phyloP scores from a whole-genome alignment of 306 rosid genomes.

The Cucurbita argyrosperma region DNA sequence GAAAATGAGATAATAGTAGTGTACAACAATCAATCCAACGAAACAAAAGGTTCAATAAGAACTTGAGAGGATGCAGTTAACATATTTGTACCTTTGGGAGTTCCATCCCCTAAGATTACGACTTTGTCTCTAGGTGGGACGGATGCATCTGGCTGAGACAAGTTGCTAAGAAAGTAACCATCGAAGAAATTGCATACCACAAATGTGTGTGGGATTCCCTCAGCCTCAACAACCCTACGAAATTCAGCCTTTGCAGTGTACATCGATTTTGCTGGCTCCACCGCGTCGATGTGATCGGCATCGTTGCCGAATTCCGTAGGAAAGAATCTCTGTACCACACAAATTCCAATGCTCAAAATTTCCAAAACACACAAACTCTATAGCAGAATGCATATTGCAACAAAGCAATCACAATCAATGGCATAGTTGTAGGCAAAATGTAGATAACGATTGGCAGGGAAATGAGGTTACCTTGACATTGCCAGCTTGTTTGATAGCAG shows the following conservation, averaged over 20 bases:
- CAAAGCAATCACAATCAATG: not conserved
- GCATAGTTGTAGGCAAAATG: not conserved
- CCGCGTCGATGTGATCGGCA: conserved; percentile 24
- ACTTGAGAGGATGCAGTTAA: not conserved
- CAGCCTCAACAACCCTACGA: conserved; percentile 21
- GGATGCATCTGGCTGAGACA: conserved; percentile 18
- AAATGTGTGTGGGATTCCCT: conserved; percentile 21
- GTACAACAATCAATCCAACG: not conserved
- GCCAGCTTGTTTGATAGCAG: conserved; percentile 26
- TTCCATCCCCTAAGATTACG: conserved; percentile 29
- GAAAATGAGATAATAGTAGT: not conserved
- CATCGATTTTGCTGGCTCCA: conserved; percentile 26
- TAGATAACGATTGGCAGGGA: not conserved
- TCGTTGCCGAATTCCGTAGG: conserved; percentile 33
- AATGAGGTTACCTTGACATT: conserved; percentile 17
- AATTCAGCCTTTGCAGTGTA: conserved; percentile 12
- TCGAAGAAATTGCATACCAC: conserved; percentile 25
- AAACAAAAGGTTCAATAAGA: not conserved
- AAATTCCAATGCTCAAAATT: not conserved
- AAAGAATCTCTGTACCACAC: conserved; percentile 16
- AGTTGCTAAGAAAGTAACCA: conserved; percentile 17
- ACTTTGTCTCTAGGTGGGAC: conserved; percentile 25
- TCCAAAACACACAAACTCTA: not conserved
- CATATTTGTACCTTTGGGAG: conserved; percentile 17
- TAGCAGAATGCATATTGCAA: not conserved